Percentiles rank a stretch among this genome's conserved stretches.
These are phyloP conservation scores for Baeospora myosura DNA, from an alignment of 1,284 basidiomycete genomes.

Conservation along the genomic window DNA sequence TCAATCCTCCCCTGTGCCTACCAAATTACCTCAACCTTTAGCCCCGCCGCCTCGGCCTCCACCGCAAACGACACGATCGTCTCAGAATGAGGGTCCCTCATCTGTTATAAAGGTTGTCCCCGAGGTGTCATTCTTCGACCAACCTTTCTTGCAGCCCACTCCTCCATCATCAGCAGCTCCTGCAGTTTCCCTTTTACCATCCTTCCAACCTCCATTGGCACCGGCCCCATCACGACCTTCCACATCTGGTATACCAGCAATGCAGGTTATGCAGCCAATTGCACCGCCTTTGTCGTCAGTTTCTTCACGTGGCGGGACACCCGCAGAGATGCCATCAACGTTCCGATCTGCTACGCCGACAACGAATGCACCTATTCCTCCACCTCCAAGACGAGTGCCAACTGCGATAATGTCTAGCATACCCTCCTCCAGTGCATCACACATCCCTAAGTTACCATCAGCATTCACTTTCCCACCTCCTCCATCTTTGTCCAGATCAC, in stretches of 20 bases:
- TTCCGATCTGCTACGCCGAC: too few species aligned
- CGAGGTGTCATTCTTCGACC: background rate
- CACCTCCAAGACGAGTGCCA: constrained; percentile 13
- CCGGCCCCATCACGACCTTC: background rate
- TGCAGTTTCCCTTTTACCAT: background rate
- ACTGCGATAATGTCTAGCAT: constrained; percentile 24
- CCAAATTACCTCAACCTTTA: constrained; percentile 41
- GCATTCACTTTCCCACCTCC: constrained; percentile 17
- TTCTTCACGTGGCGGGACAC: too few species aligned
- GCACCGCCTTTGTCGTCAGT: background rate
- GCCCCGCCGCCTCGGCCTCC: constrained; percentile 30
- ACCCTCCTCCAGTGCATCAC: constrained; percentile 10
- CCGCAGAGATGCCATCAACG: too few species aligned
- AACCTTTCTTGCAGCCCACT: background rate
- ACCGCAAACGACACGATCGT: constrained; percentile 5
- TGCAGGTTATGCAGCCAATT: too few species aligned
- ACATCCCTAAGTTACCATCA: constrained; percentile 6
- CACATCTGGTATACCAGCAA: background rate
- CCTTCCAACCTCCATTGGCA: too few species aligned
- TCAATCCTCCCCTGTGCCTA: constrained; percentile 35
- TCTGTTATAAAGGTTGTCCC: too few species aligned
- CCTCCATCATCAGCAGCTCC: background rate
- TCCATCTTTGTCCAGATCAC: constrained; percentile 18
- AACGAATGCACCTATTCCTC: background rate
- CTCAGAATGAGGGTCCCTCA: too few species aligned